Base-by-base conservation (phyloP, 805 yeast species). In the Yamadazyma scolyti region DNA sequence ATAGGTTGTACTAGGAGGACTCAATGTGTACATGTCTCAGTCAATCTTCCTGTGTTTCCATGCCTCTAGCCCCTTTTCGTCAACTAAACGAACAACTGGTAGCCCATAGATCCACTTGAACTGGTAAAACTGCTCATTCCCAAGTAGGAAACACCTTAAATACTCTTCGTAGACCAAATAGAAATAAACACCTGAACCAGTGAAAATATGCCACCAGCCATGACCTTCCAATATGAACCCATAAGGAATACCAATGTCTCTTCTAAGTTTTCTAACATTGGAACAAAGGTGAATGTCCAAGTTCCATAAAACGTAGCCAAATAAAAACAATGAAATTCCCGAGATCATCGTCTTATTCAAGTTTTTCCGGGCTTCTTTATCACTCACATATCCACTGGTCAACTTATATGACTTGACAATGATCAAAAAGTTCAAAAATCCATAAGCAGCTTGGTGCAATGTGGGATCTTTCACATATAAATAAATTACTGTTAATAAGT, bases 181-280 rank as follows among this genome's bases (percentile, higher is more conserved):
- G 52, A 71, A 82, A 56, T 90, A 90, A 8, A 90, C 93, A 2
- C 97, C 96, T 13, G 78, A 63, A 1, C 95, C 95, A 0, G 93
- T 84, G 42, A 84, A 69, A 8, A 84, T 61, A 52, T 90, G 97
- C 97, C 97, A 90, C 97, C 97, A 90, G 15, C 95, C 96, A 50
- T 90, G 97, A 17, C 95, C 82, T 56, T 90, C 97, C 20, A 90
- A 65, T 3, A 90, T 43, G 39, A 87, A 73, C 2, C 97, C 97
- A 31, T 81, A 73, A 2, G 97, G 97, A 61, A 82, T 71, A 3
- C 97, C 95, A 54, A 66, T 57, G 4, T 60, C 44, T 37, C 93
- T 72, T 54, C 96, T 73, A 10, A 75, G 48, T 5, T 56, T 37
- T 23, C 78, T 70, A 56, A 85, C 79, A 15, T 56, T 54, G 10